These are phyloP conservation scores for Penicillium sp. DNA, from an alignment of 2,329 filamentous ascomycete genomes.

Conservation along the genomic window DNA sequence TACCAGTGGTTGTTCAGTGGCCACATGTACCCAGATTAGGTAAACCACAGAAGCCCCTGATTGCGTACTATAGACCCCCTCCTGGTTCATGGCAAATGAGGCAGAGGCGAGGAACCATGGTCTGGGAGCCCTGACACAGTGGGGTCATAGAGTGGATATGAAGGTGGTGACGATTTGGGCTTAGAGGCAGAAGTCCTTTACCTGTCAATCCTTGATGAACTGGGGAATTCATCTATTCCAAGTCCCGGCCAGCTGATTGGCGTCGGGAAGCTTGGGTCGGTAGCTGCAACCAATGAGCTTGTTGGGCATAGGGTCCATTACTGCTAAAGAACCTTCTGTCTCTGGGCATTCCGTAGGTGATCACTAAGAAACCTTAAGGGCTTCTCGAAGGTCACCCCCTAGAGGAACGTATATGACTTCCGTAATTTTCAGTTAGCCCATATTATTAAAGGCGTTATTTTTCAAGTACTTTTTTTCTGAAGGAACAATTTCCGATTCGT, in stretches of 20 bases:
- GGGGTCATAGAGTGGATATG: conserved; percentile 19
- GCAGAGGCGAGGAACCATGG: conserved; percentile 26
- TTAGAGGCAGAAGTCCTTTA: conserved; percentile 14
- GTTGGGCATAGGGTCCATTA: conserved; percentile 16
- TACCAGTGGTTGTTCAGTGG: neutral
- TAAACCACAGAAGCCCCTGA: conserved; percentile 21
- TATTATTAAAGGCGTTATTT: no score
- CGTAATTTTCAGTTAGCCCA: no score
- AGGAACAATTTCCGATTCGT: neutral
- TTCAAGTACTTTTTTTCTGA: neutral
- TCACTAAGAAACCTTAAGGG: conserved; percentile 17
- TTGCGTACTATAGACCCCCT: conserved; percentile 26
- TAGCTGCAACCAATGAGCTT: conserved; percentile 22
- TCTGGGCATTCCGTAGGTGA: conserved; percentile 21
- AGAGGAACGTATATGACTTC: neutral
- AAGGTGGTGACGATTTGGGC: conserved; percentile 10
- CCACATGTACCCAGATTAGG: conserved; percentile 7
- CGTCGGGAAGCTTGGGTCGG: conserved; percentile 19
- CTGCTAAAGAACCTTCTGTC: conserved; percentile 20
- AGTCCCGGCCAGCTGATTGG: conserved; percentile 20
- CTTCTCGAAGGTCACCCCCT: conserved; percentile 17
- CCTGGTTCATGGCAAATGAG: conserved; percentile 26
- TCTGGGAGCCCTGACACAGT: conserved; percentile 28
- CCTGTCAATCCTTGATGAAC: conserved; percentile 30
- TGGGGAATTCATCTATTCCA: conserved; percentile 21